phyloP scores from a whole-genome alignment of 176 grass and related monocot genomes.

The Miscanthus lutarioriparius region DNA sequence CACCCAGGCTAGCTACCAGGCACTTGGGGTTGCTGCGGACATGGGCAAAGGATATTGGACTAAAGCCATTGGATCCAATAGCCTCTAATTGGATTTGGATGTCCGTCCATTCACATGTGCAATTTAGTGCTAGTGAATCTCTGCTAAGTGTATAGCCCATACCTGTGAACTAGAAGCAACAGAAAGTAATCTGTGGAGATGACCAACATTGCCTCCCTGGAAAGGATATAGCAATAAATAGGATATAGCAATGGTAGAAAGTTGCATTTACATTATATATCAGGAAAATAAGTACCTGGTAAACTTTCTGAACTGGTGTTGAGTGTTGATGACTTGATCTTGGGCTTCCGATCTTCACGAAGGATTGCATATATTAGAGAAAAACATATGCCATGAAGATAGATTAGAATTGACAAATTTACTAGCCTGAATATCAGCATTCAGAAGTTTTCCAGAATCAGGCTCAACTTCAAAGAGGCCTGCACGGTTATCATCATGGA shows the following conservation, averaged over 20 bases:
- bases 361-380: slow-evolving; percentile 31
- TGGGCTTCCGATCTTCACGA: slow-evolving; percentile 69
- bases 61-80: not conserved
- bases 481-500: slow-evolving; percentile 91
- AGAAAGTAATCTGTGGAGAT: slow-evolving; percentile 90
- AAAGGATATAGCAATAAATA: slow-evolving; percentile 44
- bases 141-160: slow-evolving; percentile 16
- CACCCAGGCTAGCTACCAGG: not conserved
- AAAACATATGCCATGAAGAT: slow-evolving; percentile 24
- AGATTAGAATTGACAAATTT: not conserved
- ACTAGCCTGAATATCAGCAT: slow-evolving; percentile 96
- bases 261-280: not conserved
- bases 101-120: not conserved
- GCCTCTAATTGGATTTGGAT: not conserved
- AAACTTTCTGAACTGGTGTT: slow-evolving; percentile 68
- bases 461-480: slow-evolving; percentile 95
- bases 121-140: slow-evolving; percentile 5
- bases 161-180: slow-evolving; percentile 98
- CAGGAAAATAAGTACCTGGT: slow-evolving; percentile 65
- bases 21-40: not conserved
- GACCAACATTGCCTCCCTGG: slow-evolving; percentile 92
- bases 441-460: slow-evolving; percentile 92
- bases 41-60: not conserved
- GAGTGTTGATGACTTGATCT: slow-evolving; percentile 45
- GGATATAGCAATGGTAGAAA: not conserved